Base-by-base conservation (phyloP, 345 rosid species). In the Eucalyptus marginata region DNA sequence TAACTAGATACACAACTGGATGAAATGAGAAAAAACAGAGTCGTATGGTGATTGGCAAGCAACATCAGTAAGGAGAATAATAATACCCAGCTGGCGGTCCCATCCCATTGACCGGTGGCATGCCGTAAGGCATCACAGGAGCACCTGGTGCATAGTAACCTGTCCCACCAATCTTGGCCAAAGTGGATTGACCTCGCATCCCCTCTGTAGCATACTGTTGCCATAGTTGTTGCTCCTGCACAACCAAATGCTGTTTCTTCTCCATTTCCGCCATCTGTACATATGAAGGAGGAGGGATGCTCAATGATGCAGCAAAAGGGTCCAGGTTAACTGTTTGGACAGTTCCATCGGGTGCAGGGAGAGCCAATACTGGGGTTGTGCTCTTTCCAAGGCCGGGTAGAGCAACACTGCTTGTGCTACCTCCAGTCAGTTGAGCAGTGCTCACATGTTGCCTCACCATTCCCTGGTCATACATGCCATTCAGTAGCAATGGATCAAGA, bases 401-500 rank as follows among this genome's bases (percentile, higher is more conserved):
- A 6, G 95, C 95, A 84, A 96, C 95, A 76, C 98, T 96, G 90
- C 99, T 98, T 11, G 98, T 94, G 49, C 98, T 96, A 13, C 99
- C 99, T 79, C 99, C 97, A 8, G 95, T 94, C 89, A 95, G 89
- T 25, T 96, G 96, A 15, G 95, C 58, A 66, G 94, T 90, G 92
- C 95, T 93, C 54, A 94, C 95, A 18, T 97, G 98, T 92, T 98
- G 99, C 91, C 96, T 95, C 51, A 98, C 99, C 36, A 90, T 91
- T 88, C 99, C 98, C 87, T 98, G 99, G 90, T 98, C 99, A 90
- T 98, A 98, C 98, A 96, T 97, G 11, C 99, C 99, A 84, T 94
- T 95, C 87, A 98, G 93, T 76, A 97, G 83, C 93, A 98, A 90
- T 1, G 97, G 92, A 91, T 98, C 98, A 12, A 98, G 90, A 16